Percentiles rank a stretch among this genome's conserved stretches.
Evolutionary conservation across 495 filamentous ascomycete genomes (phyloP).

Genomic region (Astrothelium subdiscretum): DNA sequence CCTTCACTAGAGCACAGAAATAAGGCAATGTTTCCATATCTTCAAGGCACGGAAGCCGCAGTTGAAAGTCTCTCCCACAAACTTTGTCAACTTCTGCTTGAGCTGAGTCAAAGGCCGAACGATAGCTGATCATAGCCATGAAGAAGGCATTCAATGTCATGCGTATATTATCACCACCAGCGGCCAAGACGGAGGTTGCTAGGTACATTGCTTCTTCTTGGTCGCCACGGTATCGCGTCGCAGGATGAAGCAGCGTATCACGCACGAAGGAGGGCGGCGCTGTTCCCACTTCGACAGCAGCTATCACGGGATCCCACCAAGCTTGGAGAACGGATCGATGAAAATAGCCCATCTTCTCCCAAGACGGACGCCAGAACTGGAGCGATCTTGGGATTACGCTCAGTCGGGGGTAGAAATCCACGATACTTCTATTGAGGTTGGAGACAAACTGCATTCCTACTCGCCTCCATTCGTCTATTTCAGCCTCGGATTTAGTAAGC

Average conservation of each 20-base stretch:
- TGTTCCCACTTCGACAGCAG: slow-evolving; percentile 16
- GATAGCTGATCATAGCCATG: slow-evolving; percentile 37
- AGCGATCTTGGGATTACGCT: slow-evolving; percentile 27
- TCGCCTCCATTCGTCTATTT: slow-evolving; percentile 24
- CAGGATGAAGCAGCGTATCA: slow-evolving; percentile 27
- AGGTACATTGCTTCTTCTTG: slow-evolving; percentile 38
- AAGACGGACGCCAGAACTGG: slow-evolving; percentile 32
- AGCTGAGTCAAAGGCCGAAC: slow-evolving; percentile 40
- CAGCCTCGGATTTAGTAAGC: slow-evolving; percentile 10
- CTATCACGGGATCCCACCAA: slow-evolving; percentile 29
- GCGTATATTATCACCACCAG: slow-evolving; percentile 37
- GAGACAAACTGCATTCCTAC: slow-evolving; percentile 22
- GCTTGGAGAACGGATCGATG: slow-evolving; percentile 25
- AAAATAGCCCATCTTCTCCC: slow-evolving; percentile 23
- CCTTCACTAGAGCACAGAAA: slow-evolving; percentile 26
- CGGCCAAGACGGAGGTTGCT: slow-evolving; percentile 29
- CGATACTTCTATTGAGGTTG: slow-evolving; percentile 20
- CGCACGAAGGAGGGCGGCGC: slow-evolving; percentile 24
- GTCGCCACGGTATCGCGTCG: slow-evolving; percentile 28
- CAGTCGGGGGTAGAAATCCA: slow-evolving; percentile 34
- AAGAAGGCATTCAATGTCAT: slow-evolving; percentile 32
- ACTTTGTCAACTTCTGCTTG: slow-evolving; percentile 49
- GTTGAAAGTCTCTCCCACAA: slow-evolving; percentile 21
- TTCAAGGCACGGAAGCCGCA: slow-evolving; percentile 12
- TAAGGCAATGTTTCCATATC: too few relatives aligned